A percentile compares a stretch with the other conserved stretches of the same genome.
Conservation (phyloP, 106 monocot species). For the Dioscorea dumetorum region DNA sequence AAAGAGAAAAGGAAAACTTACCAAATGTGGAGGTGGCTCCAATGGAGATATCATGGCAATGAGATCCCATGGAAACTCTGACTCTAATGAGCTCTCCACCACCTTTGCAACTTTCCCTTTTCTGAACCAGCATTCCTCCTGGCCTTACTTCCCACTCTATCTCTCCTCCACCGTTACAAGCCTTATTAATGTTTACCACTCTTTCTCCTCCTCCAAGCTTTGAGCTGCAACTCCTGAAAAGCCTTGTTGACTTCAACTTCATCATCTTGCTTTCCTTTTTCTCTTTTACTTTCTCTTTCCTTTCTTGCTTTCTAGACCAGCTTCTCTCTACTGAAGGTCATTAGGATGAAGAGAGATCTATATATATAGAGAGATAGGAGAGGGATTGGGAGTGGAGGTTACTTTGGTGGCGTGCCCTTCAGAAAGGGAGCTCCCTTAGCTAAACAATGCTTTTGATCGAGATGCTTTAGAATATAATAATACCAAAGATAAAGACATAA, state of each 20-base stretch:
- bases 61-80: slow-evolving; percentile 40
- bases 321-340: neutral
- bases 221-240: slow-evolving; percentile 33
- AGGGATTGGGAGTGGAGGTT: neutral
- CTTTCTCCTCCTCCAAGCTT: neutral
- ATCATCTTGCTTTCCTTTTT: slow-evolving; percentile 14
- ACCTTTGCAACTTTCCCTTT: slow-evolving; percentile 19
- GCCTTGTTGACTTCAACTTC: slow-evolving; percentile 33
- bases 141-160: slow-evolving; percentile 68
- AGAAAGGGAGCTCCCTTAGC: no score
- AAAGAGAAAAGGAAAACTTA: slow-evolving; percentile 4
- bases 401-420: neutral
- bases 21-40: slow-evolving; percentile 58
- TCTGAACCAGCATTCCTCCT: slow-evolving; percentile 71
- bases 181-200: neutral
- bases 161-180: neutral
- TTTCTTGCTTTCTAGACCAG: neutral
- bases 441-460: no score
- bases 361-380: no score
- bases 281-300: neutral
- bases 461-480: no score
- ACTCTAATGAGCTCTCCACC: slow-evolving; percentile 19
- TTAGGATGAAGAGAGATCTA: neutral
- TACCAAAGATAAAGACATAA: no score
- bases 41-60: slow-evolving; percentile 46